phyloP scores from a whole-genome alignment of 257 asterid genomes.

The Schizonepeta tenuifolia region DNA sequence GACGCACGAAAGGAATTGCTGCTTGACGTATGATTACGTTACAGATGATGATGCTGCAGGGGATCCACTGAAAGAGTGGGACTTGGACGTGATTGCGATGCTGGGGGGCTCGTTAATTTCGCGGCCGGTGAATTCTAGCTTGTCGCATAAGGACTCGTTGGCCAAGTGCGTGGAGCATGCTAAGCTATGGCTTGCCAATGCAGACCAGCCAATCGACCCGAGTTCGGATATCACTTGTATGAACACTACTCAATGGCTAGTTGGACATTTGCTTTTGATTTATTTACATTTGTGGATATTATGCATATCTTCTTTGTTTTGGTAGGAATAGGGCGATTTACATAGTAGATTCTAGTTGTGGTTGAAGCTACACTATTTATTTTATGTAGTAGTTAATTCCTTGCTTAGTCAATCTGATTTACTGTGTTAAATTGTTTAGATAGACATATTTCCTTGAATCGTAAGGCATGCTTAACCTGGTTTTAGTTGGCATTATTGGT shows the following conservation, averaged over 20 bases:
- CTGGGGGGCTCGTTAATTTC: conserved; percentile 74
- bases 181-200: conserved; percentile 68
- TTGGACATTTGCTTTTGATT: neutral
- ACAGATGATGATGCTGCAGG: conserved; percentile 82
- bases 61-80: conserved; percentile 75
- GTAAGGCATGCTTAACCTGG: conserved; percentile 19
- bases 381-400: neutral
- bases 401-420: neutral
- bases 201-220: conserved; percentile 63
- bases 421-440: neutral
- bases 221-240: conserved; percentile 68
- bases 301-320: neutral
- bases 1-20: conserved; percentile 89
- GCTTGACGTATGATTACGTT: conserved; percentile 87
- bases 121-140: conserved; percentile 70
- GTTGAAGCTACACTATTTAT: neutral
- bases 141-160: conserved; percentile 79
- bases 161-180: conserved; percentile 80
- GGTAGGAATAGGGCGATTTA: neutral
- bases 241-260: conserved; percentile 22
- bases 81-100: conserved; percentile 83
- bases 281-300: conserved; percentile 12
- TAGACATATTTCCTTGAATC: conserved; percentile 9
- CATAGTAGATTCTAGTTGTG: neutral
- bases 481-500: neutral